phyloP scores from a whole-genome alignment of 768 basidiomycete species.

The Neoboletus brunneissimus region DNA sequence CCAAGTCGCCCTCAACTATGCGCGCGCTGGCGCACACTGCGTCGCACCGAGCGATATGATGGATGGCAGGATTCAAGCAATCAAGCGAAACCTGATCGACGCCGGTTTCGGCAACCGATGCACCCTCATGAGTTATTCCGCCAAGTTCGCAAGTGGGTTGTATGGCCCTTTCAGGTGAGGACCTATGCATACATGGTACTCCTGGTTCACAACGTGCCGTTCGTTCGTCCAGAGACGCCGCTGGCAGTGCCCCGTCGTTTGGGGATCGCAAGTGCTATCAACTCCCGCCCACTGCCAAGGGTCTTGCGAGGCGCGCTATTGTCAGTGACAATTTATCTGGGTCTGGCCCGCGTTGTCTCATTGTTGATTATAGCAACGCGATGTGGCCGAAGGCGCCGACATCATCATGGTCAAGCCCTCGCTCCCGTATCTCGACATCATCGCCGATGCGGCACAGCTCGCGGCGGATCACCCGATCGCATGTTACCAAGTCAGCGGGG shows the following conservation, averaged over 20 bases:
- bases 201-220: background rate
- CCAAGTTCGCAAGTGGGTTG: conserved; percentile 92
- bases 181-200: background rate
- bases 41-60: conserved; percentile 99
- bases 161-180: conserved; percentile 94
- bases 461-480: conserved; percentile 90
- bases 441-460: conserved; percentile 80
- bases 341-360: background rate
- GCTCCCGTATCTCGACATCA: conserved; percentile 94
- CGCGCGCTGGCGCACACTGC: conserved; percentile 93
- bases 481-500: conserved; percentile 96
- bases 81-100: conserved; percentile 84
- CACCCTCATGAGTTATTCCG: conserved; percentile 94
- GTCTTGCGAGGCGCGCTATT: conserved; percentile 90
- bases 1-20: conserved; percentile 89
- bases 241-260: conserved; percentile 91
- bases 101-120: conserved; percentile 83
- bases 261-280: conserved; percentile 99
- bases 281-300: conserved; percentile 83
- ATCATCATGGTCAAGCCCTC: conserved; percentile 99
- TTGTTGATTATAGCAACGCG: conserved; percentile 62
- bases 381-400: conserved; percentile 89
- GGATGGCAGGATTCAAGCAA: conserved; percentile 90
- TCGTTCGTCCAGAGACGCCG: conserved; percentile 72
- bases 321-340: conserved; percentile 45